Evolutionary conservation across 2,329 filamentous ascomycete species (phyloP).

Genomic region (Pseudogymnoascus sp.): DNA sequence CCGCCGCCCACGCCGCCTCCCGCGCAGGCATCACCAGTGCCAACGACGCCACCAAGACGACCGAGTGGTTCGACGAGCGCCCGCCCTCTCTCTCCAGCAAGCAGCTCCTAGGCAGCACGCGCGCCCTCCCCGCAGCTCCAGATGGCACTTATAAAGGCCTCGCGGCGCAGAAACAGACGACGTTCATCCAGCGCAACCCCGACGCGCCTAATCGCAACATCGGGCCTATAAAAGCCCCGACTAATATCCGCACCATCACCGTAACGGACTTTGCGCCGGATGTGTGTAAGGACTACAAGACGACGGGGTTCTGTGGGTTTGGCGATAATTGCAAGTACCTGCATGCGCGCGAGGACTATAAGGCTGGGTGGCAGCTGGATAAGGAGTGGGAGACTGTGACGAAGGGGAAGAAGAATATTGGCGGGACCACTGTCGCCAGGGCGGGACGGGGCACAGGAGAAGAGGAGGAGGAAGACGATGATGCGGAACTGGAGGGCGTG

Average conservation of each 20-base stretch:
- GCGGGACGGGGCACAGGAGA: slow-evolving; percentile 26
- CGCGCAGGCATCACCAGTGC: slow-evolving; percentile 53
- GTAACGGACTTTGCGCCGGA: slow-evolving; percentile 86
- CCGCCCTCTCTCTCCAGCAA: slow-evolving; percentile 32
- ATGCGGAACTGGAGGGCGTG: slow-evolving; percentile 26
- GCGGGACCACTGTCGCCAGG: slow-evolving; percentile 40
- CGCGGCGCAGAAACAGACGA: slow-evolving; percentile 51
- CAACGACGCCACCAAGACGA: slow-evolving; percentile 84
- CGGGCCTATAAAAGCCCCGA: slow-evolving; percentile 79
- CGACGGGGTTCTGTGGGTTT: slow-evolving; percentile 49
- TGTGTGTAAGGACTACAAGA: slow-evolving; percentile 90
- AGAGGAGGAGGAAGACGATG: slow-evolving; percentile 41
- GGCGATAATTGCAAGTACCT: slow-evolving; percentile 74
- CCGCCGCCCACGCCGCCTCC: slow-evolving; percentile 52
- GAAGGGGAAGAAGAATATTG: slow-evolving; percentile 56
- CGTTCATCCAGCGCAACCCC: slow-evolving; percentile 73
- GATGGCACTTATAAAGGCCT: slow-evolving; percentile 72
- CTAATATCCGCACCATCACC: slow-evolving; percentile 85
- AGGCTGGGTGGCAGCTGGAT: slow-evolving; percentile 93
- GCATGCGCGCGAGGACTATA: slow-evolving; percentile 69
- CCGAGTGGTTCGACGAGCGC: slow-evolving; percentile 79
- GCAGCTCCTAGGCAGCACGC: slow-evolving; percentile 51
- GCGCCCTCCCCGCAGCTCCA: slow-evolving; percentile 30
- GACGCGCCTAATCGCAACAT: slow-evolving; percentile 61
- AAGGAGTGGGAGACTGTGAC: slow-evolving; percentile 83